Percentiles rank a stretch among this genome's conserved stretches.
Evolutionary conservation across 1,284 basidiomycete genomes (phyloP).

Genomic region (Bjerkandera adusta): DNA sequence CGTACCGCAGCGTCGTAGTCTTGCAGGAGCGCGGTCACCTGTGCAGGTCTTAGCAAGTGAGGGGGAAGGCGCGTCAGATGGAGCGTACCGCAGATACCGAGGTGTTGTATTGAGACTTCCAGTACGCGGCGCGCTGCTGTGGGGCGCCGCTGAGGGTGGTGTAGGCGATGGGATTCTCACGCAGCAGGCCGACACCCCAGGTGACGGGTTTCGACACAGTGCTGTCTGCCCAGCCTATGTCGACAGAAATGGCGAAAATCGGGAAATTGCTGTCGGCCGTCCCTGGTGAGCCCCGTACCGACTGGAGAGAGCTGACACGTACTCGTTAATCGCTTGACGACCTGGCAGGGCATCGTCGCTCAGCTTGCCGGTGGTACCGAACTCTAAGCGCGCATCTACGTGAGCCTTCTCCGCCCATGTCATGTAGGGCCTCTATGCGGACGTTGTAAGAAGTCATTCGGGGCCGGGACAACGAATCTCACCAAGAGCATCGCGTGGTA

Average conservation of each 20-base stretch:
- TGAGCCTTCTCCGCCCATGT: constrained; percentile 6
- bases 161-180: constrained; percentile 31
- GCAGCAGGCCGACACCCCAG: constrained; percentile 32
- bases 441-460: background rate
- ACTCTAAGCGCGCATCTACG: constrained; percentile 5
- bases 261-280: constrained; percentile 20
- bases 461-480: background rate
- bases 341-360: background rate
- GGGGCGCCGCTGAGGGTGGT: constrained; percentile 17
- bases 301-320: too few species aligned
- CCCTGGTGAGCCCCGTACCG: too few species aligned
- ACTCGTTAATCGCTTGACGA: background rate
- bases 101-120: constrained; percentile 18
- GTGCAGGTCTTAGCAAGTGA: background rate
- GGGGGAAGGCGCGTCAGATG: background rate
- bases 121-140: constrained; percentile 23
- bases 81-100: constrained; percentile 19
- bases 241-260: constrained; percentile 32
- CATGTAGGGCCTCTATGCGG: background rate
- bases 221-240: constrained; percentile 31
- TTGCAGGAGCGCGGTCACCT: constrained; percentile 23
- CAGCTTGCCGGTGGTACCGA: background rate
- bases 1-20: constrained; percentile 20
- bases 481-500: constrained; percentile 3
- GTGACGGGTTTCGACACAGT: constrained; percentile 26